A percentile compares a stretch with the other conserved stretches of the same genome.
These are phyloP conservation scores for Penicillium diatomitis DNA, from an alignment of 495 filamentous ascomycete species.

Conservation along the genomic window DNA sequence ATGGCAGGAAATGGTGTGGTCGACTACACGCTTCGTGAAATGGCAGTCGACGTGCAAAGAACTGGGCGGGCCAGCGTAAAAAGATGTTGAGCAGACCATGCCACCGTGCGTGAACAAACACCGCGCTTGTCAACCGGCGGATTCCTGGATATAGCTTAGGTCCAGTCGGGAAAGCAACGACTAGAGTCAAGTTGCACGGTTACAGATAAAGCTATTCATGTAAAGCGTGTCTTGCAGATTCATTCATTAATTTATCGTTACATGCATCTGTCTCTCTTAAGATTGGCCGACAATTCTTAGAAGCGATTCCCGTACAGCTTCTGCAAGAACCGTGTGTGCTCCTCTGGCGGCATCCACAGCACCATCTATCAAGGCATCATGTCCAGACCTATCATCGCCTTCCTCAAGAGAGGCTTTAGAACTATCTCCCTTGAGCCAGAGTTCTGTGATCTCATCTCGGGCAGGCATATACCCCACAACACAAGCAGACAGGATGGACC, in stretches of 20 bases:
- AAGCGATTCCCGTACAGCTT: slow-evolving; percentile 47
- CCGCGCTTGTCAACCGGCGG: too few relatives aligned
- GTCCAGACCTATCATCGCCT: slow-evolving; percentile 19
- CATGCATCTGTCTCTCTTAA: slow-evolving; percentile 3
- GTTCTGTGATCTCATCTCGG: slow-evolving; percentile 83
- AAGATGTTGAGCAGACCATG: too few relatives aligned
- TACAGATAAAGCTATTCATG: background rate
- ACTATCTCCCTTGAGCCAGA: slow-evolving; percentile 83
- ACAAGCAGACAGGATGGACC: slow-evolving; percentile 62
- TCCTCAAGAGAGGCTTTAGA: slow-evolving; percentile 25
- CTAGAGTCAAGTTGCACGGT: too few relatives aligned
- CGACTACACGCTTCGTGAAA: too few relatives aligned
- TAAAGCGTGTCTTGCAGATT: background rate
- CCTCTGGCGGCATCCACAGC: slow-evolving; percentile 56
- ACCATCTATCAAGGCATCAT: slow-evolving; percentile 51
- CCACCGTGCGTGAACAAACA: too few relatives aligned
- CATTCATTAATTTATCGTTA: slow-evolving; percentile 13
- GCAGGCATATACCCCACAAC: slow-evolving; percentile 83
- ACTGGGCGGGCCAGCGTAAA: too few relatives aligned
- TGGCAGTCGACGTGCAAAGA: too few relatives aligned
- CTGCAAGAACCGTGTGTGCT: slow-evolving; percentile 48
- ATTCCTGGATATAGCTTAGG: too few relatives aligned
- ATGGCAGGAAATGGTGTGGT: too few relatives aligned
- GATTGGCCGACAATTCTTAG: slow-evolving; percentile 21
- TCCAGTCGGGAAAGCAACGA: too few relatives aligned